Base-by-base conservation (phyloP, 225 moss, liverwort and hornwort genomes). In the Marchantia polymorpha region DNA sequence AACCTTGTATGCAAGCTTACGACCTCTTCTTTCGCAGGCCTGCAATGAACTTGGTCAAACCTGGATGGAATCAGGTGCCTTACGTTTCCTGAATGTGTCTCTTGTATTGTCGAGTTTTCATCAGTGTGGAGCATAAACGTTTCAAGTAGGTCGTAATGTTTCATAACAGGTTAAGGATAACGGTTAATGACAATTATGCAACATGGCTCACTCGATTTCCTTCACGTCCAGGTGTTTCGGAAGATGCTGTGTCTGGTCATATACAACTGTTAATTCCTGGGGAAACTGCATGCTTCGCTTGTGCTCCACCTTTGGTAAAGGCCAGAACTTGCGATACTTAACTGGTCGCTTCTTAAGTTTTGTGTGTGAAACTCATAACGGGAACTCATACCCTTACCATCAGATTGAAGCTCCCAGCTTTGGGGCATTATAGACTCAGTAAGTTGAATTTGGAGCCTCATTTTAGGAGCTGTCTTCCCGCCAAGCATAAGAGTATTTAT, bases 211-310 rank as follows among this genome's bases (percentile, higher is more conserved):
- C 27, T 26, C 54, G 4, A 22, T 25, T 60, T 20, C 51, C 25
- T 10, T 72, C 63, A 58, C 84, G 84, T 78, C 19, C 90, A 94
- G 96, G 96, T 78, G 96, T 97, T 59, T 97, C 96, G 30, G 96
- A 97, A 83, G 96, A 97, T 88, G 96, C 96, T 78, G 96, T 97
- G 52, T 97, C 96, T 74, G 96, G 96, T 76, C 96, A 97, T 66
- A 93, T 97, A 83, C 96, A 97, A 73, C 81, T 94, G 77, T 84
- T 97, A 81, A 94, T 97, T 83, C 94, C 96, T 64, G 96, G 96
- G 47, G 96, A 97, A 89, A 97, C 96, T 75, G 96, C 96, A 64
- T 97, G 96, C 88, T 97, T 97, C 63, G 96, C 96, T 65, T 97
- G 96, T 83, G 96, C 92, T 86, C 96, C 96, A 59, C 96, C 96